Evolutionary conservation across 352 stramenopile genomes (phyloP).

Genomic region (Globisporangium mamillatum): DNA sequence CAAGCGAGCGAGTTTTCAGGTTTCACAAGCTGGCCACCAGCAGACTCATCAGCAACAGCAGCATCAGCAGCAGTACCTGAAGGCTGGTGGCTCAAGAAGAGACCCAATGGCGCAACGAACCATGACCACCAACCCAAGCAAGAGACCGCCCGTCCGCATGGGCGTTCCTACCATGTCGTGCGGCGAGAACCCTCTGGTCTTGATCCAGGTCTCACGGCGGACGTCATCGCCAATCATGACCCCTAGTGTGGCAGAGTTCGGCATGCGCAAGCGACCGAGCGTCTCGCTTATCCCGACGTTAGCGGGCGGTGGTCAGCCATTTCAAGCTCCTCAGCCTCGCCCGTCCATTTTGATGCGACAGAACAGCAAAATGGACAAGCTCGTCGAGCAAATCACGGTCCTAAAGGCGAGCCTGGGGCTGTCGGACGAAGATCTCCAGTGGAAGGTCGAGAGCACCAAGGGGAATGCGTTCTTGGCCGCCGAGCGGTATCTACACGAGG

Average conservation of each 20-base stretch:
- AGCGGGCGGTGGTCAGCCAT: not conserved
- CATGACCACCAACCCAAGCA: slow-evolving; percentile 1
- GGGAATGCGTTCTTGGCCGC: slow-evolving; percentile 69
- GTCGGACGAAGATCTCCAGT: slow-evolving; percentile 75
- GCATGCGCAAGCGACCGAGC: slow-evolving; percentile 41
- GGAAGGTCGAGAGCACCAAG: slow-evolving; percentile 75
- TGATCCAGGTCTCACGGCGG: slow-evolving; percentile 56
- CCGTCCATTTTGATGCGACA: slow-evolving; percentile 33
- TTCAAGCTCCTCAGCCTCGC: slow-evolving; percentile 16
- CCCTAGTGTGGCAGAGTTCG: slow-evolving; percentile 26
- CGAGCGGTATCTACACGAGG: slow-evolving; percentile 43
- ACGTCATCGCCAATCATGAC: slow-evolving; percentile 52
- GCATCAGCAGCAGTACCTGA: slow-evolving; percentile 6
- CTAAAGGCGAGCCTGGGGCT: slow-evolving; percentile 71
- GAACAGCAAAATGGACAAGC: slow-evolving; percentile 56
- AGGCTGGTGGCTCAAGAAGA: slow-evolving; percentile 2
- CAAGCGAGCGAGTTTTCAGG: slow-evolving; percentile 9
- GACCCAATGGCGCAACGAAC: not conserved
- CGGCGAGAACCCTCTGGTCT: slow-evolving; percentile 21
- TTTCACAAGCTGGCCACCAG: not conserved
- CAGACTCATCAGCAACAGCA: not conserved
- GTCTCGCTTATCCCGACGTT: slow-evolving; percentile 44
- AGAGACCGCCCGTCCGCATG: slow-evolving; percentile 14
- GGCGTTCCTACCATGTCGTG: slow-evolving; percentile 4
- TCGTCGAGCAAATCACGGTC: slow-evolving; percentile 72